Conservation (phyloP, 1,284 basidiomycete genomes). For the Fomitopsis pinicola region DNA sequence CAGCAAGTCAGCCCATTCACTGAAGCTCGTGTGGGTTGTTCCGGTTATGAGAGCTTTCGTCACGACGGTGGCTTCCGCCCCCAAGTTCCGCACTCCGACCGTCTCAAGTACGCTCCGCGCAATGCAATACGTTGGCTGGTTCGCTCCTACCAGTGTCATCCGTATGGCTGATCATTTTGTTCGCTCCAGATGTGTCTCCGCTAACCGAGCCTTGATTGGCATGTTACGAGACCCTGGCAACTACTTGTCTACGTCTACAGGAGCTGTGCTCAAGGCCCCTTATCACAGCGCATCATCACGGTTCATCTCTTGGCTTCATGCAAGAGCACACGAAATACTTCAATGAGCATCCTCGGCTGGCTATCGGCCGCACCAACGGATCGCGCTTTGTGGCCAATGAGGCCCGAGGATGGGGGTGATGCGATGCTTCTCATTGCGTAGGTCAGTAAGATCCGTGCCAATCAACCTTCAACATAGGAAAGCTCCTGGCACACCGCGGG, state of each 20-base stretch:
- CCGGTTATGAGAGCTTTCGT: background rate
- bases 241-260: background rate
- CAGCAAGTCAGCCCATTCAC: background rate
- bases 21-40: slow-evolving; percentile 1
- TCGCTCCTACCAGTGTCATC: background rate
- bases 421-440: background rate
- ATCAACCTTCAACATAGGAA: background rate
- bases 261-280: background rate
- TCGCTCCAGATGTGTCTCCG: background rate
- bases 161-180: background rate
- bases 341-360: background rate
- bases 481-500: background rate
- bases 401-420: background rate
- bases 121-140: background rate
- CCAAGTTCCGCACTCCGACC: background rate
- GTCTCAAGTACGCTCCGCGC: background rate
- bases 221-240: background rate
- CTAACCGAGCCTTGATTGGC: background rate
- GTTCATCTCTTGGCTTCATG: background rate
- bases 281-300: background rate
- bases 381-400: background rate
- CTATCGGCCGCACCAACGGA: background rate
- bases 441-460: slow-evolving; percentile 1
- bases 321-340: background rate
- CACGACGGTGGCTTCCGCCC: background rate